These are phyloP conservation scores for Fusarium gaditjirri DNA, from an alignment of 2,329 filamentous ascomycete genomes.

Conservation along the genomic window DNA sequence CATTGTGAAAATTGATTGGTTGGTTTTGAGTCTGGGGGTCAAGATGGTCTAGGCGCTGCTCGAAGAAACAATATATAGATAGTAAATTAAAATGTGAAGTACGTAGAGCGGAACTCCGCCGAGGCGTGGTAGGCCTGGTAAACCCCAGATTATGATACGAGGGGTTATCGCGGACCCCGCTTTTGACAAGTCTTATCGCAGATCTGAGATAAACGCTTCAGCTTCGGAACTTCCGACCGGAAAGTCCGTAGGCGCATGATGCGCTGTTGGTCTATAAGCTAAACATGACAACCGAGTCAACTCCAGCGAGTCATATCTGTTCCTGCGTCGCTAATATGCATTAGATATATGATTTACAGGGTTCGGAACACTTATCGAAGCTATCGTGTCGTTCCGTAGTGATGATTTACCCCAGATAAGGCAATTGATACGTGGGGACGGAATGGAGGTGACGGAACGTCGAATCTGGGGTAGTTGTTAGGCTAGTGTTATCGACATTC, in stretches of 20 bases:
- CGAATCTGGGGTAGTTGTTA: slow-evolving; percentile 21
- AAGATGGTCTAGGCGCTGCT: not conserved
- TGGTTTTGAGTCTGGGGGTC: not conserved
- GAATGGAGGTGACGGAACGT: slow-evolving; percentile 13
- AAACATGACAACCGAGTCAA: not conserved
- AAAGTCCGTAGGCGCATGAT: slow-evolving; percentile 2
- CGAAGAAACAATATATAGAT: not conserved
- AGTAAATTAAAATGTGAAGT: not conserved
- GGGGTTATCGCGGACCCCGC: not conserved
- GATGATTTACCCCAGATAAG: not conserved
- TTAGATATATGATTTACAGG: not conserved
- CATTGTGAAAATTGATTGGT: slow-evolving; percentile 20
- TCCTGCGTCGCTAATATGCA: not conserved
- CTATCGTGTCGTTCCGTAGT: not conserved
- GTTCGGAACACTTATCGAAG: not conserved
- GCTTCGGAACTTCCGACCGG: slow-evolving; percentile 26
- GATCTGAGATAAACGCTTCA: not conserved
- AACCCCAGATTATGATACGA: slow-evolving; percentile 1
- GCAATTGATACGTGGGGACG: not conserved
- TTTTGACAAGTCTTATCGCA: not conserved
- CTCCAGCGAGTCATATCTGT: not conserved
- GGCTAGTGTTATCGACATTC: slow-evolving; percentile 4
- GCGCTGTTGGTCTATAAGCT: not conserved
- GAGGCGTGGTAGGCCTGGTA: no score
- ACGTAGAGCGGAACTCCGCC: not conserved